Evolutionary conservation across 2,329 filamentous ascomycete genomes (phyloP).

Genomic region (Fusarium praegraminearum): DNA sequence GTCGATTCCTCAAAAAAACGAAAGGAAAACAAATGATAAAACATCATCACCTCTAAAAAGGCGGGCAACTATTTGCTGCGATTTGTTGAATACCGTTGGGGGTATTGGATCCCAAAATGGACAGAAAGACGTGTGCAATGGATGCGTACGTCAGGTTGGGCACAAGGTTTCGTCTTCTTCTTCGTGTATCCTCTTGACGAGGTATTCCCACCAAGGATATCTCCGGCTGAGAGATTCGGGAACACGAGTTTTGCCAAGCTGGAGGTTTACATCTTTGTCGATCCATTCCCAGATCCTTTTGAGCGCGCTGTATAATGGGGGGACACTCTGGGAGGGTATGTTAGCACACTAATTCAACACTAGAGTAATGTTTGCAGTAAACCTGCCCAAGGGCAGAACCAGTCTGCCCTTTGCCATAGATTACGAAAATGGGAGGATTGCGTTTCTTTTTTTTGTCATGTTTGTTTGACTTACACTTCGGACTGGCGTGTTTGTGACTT

Average conservation of each 20-base stretch:
- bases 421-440: slow-evolving; percentile 25
- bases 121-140: slow-evolving; percentile 27
- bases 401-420: slow-evolving; percentile 38
- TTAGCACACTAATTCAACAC: slow-evolving; percentile 42
- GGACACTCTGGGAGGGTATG: slow-evolving; percentile 53
- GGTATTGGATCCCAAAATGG: slow-evolving; percentile 26
- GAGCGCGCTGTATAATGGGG: slow-evolving; percentile 53
- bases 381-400: slow-evolving; percentile 35
- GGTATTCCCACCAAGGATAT: slow-evolving; percentile 56
- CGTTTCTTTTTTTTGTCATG: slow-evolving; percentile 6
- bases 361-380: slow-evolving; percentile 32
- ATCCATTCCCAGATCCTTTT: slow-evolving; percentile 54
- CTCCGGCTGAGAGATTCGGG: slow-evolving; percentile 48
- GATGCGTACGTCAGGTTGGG: slow-evolving; percentile 51
- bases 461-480: slow-evolving; percentile 54
- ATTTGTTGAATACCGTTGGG: slow-evolving; percentile 33
- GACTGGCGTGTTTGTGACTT: slow-evolving; percentile 53
- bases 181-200: slow-evolving; percentile 51
- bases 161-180: slow-evolving; percentile 54
- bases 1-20: slow-evolving; percentile 15
- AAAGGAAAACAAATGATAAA: slow-evolving; percentile 6
- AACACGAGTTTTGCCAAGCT: slow-evolving; percentile 24
- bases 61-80: slow-evolving; percentile 45
- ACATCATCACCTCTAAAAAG: slow-evolving; percentile 42
- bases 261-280: slow-evolving; percentile 43